Percentiles rank a stretch among this genome's conserved stretches.
Evolutionary conservation across 2,329 filamentous ascomycete genomes (phyloP).

Genomic region (Pseudogymnoascus sp.): DNA sequence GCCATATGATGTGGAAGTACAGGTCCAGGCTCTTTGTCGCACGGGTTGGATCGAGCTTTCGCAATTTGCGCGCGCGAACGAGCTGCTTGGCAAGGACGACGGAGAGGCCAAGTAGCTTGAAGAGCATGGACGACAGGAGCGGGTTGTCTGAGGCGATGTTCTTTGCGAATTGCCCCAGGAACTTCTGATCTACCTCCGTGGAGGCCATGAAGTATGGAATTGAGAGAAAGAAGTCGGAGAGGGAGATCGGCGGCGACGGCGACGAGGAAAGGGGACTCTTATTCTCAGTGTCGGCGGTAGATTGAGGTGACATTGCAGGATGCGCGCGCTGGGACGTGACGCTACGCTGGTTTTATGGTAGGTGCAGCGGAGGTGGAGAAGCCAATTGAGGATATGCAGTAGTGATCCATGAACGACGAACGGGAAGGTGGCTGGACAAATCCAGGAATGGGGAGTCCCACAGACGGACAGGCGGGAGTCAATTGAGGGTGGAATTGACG

Average conservation of each 20-base stretch:
- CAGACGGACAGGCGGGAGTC: too few relatives aligned
- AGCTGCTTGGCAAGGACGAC: constrained; percentile 81
- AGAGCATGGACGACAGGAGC: constrained; percentile 73
- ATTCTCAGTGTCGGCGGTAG: neutral
- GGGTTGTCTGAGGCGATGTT: constrained; percentile 71
- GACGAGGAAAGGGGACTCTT: constrained; percentile 1
- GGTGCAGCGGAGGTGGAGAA: constrained; percentile 5
- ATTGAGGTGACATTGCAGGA: neutral
- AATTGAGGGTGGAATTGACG: neutral
- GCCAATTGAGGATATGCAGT: constrained; percentile 2
- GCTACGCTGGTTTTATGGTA: constrained; percentile 3
- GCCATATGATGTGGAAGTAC: constrained; percentile 90
- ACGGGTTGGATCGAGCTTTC: constrained; percentile 70
- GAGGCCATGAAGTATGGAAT: constrained; percentile 64
- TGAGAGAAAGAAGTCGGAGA: neutral
- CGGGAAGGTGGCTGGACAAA: neutral
- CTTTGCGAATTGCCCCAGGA: constrained; percentile 81
- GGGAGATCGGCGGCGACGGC: constrained; percentile 3
- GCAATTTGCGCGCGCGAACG: constrained; percentile 72
- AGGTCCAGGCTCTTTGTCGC: constrained; percentile 75
- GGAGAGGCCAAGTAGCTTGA: constrained; percentile 85
- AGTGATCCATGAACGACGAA: constrained; percentile 2
- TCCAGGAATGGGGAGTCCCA: neutral
- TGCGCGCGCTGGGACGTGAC: constrained; percentile 1
- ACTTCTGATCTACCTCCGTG: constrained; percentile 95